These are phyloP conservation scores for Leucaena leucocephala DNA, from an alignment of 306 rosid genomes.

Conservation along the genomic window DNA sequence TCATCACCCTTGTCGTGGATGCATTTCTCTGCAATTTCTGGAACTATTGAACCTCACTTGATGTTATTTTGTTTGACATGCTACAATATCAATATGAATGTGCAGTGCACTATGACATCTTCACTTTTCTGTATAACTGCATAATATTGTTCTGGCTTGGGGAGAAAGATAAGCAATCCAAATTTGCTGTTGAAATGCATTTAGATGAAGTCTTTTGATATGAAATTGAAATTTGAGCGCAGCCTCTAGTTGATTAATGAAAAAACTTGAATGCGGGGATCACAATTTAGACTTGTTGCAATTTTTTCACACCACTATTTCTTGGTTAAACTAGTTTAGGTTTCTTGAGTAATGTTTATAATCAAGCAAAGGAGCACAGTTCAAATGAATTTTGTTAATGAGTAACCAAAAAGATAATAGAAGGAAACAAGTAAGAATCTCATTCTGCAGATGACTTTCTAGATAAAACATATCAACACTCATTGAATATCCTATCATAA, in stretches of 20 bases:
- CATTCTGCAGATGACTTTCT: neutral
- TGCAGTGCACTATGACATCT: slow-evolving; percentile 6
- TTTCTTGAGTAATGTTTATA: neutral
- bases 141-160: neutral
- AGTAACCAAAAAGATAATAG: neutral
- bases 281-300: neutral
- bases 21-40: neutral
- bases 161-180: neutral
- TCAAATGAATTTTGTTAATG: neutral
- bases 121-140: neutral
- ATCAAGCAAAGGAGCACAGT: slow-evolving; percentile 12
- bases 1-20: neutral
- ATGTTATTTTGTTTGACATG: neutral
- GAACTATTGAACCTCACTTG: neutral
- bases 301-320: too few relatives aligned
- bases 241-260: slow-evolving; percentile 8
- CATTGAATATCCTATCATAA: neutral
- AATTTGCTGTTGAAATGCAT: neutral
- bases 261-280: neutral
- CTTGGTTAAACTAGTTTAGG: too few relatives aligned
- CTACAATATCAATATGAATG: slow-evolving; percentile 1
- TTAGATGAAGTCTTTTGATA: slow-evolving; percentile 10
- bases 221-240: neutral
- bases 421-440: neutral
- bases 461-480: neutral